Percentiles rank a stretch among this genome's conserved stretches.
Evolutionary conservation across 2,329 filamentous ascomycete species (phyloP).

Genomic region (Aspergillus vadensis): DNA sequence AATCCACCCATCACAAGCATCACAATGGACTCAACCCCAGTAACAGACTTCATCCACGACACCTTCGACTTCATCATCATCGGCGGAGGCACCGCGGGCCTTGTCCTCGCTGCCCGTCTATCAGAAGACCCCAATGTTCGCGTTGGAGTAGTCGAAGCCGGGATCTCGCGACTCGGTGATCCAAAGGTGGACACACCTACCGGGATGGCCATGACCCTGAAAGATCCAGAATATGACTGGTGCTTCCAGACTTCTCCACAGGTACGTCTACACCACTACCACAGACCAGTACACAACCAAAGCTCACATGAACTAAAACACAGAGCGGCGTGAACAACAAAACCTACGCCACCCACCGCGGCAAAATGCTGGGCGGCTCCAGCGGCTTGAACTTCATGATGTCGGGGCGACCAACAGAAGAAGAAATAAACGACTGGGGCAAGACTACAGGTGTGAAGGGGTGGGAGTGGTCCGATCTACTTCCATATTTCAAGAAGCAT

Average conservation of each 20-base stretch:
- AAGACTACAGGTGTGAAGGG: constrained; percentile 47
- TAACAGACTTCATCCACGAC: too few species aligned
- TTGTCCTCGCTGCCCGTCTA: constrained; percentile 35
- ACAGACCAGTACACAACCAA: not conserved
- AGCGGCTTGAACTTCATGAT: constrained; percentile 48
- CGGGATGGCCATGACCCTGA: constrained; percentile 21
- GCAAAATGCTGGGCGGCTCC: constrained; percentile 54
- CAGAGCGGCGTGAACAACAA: too few species aligned
- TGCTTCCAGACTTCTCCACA: constrained; percentile 26
- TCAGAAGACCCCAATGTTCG: constrained; percentile 28
- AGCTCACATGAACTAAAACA: too few species aligned
- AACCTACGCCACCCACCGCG: constrained; percentile 31
- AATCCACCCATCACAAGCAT: too few species aligned
- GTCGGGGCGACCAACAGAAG: constrained; percentile 25
- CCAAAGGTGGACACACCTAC: constrained; percentile 27
- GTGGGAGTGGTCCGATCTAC: constrained; percentile 48
- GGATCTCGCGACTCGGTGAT: constrained; percentile 26
- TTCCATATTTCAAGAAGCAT: constrained; percentile 49
- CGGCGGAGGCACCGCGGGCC: constrained; percentile 36
- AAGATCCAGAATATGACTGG: constrained; percentile 30
- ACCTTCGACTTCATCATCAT: constrained; percentile 18
- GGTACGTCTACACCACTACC: constrained; percentile 40
- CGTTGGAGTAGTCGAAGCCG: constrained; percentile 35
- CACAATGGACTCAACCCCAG: too few species aligned
- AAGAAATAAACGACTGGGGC: constrained; percentile 51